phyloP scores from a whole-genome alignment of 768 basidiomycete species.

The Russula emetica region DNA sequence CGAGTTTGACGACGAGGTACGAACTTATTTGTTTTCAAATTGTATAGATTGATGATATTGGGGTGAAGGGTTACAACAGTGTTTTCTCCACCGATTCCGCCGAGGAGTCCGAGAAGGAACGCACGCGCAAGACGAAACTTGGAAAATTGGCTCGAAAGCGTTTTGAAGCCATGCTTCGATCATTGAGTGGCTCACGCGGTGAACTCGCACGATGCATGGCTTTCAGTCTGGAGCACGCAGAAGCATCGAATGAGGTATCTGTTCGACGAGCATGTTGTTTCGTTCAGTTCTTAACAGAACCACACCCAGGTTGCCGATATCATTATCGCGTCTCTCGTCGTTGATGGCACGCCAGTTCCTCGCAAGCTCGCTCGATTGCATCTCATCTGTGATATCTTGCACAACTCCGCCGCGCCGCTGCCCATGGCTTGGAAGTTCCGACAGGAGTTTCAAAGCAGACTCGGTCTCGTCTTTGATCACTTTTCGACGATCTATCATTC shows the following conservation, averaged over 20 bases:
- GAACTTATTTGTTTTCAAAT: background rate
- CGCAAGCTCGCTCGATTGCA: constrained; percentile 93
- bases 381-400: constrained; percentile 95
- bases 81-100: constrained; percentile 90
- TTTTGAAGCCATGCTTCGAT: constrained; percentile 88
- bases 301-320: constrained; percentile 79
- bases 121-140: constrained; percentile 66
- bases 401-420: constrained; percentile 90
- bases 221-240: constrained; percentile 95
- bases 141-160: constrained; percentile 76
- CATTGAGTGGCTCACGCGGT: constrained; percentile 77
- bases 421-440: constrained; percentile 98
- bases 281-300: background rate
- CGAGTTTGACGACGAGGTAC: constrained; percentile 79
- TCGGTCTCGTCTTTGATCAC: constrained; percentile 96
- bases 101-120: constrained; percentile 89
- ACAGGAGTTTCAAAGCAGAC: constrained; percentile 84
- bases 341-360: constrained; percentile 94
- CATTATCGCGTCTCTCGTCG: constrained; percentile 80
- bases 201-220: constrained; percentile 95
- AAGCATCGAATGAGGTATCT: constrained; percentile 85
- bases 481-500: constrained; percentile 91
- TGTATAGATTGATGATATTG: constrained; percentile 3
- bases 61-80: constrained; percentile 72
- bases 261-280: constrained; percentile 1